phyloP scores from a whole-genome alignment of 805 yeast species.

The Teunomyces lycoperdinae region DNA sequence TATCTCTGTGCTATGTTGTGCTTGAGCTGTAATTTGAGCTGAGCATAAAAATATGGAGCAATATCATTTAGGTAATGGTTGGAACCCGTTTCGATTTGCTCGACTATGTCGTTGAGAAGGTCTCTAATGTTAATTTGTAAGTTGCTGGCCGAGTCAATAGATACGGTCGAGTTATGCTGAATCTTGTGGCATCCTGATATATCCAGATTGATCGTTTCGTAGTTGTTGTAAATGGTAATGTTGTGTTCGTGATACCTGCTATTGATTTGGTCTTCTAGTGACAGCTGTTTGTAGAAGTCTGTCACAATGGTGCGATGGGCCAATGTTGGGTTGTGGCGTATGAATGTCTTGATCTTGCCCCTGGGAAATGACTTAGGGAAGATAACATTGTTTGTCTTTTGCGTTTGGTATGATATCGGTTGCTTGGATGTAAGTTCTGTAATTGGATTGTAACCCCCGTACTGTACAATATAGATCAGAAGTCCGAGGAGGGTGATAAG shows the following conservation, averaged over 20 bases:
- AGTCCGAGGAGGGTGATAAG: neutral
- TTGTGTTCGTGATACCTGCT: neutral
- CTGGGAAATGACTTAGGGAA: neutral
- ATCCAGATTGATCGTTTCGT: neutral
- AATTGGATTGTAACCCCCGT: neutral
- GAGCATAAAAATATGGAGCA: conserved; percentile 22
- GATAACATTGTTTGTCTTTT: conserved; percentile 2
- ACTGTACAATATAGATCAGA: neutral
- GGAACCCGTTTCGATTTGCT: conserved; percentile 11
- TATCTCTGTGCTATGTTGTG: conserved; percentile 14
- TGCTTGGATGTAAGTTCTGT: neutral
- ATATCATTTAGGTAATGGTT: conserved; percentile 21
- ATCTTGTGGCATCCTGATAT: neutral
- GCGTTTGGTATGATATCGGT: neutral
- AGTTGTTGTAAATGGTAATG: neutral
- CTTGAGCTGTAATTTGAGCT: conserved; percentile 12
- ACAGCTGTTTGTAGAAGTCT: neutral
- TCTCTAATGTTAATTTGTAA: conserved; percentile 1
- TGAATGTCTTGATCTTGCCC: neutral
- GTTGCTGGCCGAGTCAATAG: neutral
- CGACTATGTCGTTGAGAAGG: neutral
- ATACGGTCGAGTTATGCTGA: neutral
- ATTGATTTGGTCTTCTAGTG: neutral
- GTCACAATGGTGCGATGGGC: neutral
- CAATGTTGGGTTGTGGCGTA: neutral